Evolutionary conservation across 495 filamentous ascomycete genomes (phyloP).

Genomic region (Pyronema omphalodes): DNA sequence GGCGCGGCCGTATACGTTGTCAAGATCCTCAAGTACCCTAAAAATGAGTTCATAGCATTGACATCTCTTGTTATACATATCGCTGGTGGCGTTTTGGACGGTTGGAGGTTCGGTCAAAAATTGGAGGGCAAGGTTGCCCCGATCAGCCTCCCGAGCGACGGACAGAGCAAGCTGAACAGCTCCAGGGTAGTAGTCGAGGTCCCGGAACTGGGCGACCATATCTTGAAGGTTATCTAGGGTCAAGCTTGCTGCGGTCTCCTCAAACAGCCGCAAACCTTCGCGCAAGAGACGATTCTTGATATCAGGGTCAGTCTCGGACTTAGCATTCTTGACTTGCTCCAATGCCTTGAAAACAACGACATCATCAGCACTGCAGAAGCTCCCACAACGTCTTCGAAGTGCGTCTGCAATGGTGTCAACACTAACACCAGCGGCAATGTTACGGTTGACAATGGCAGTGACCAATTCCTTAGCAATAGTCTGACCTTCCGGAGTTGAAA

Average conservation of each 20-base stretch:
- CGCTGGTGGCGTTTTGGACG: conserved; percentile 28
- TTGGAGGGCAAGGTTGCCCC: conserved; percentile 58
- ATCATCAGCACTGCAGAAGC: conserved; percentile 91
- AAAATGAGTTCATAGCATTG: conserved; percentile 71
- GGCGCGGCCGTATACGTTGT: conserved; percentile 42
- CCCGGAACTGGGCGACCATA: conserved; percentile 58
- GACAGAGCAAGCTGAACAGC: conserved; percentile 76
- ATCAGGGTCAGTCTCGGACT: conserved; percentile 51
- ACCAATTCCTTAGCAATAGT: conserved; percentile 92
- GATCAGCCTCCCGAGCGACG: conserved; percentile 64
- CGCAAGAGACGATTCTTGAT: conserved; percentile 54
- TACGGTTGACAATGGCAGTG: conserved; percentile 93
- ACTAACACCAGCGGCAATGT: conserved; percentile 86
- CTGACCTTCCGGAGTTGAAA: conserved; percentile 57
- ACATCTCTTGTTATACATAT: conserved; percentile 49
- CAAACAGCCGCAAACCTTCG: conserved; percentile 73
- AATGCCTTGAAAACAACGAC: conserved; percentile 96
- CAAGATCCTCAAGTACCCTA: conserved; percentile 54
- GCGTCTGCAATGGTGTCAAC: conserved; percentile 95
- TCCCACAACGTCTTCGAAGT: conserved; percentile 72
- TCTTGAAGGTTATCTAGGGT: conserved; percentile 60
- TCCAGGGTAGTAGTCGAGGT: conserved; percentile 76
- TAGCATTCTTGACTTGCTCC: conserved; percentile 70
- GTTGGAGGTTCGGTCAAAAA: conserved; percentile 50
- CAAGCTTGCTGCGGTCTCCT: conserved; percentile 65